These are phyloP conservation scores for Ammopiptanthus mongolicus DNA, from an alignment of 306 rosid species.

Conservation along the genomic window DNA sequence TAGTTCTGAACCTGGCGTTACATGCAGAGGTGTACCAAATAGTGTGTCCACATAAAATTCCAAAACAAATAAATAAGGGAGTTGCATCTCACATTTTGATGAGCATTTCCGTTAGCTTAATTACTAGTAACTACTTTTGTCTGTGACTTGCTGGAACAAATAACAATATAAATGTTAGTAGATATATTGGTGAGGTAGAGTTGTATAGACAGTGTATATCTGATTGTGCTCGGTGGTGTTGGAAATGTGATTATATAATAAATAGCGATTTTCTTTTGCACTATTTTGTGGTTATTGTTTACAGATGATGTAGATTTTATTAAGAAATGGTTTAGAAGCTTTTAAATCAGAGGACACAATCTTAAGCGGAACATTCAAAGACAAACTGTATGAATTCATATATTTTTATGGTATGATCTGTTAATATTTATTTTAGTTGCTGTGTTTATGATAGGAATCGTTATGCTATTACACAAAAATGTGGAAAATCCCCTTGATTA, in stretches of 20 bases:
- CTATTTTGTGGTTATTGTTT: no score
- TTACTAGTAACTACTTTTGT: background rate
- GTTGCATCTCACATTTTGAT: background rate
- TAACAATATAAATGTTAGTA: background rate
- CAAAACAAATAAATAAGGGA: slow-evolving; percentile 2
- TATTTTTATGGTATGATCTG: no score
- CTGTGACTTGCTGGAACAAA: background rate
- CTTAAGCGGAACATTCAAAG: no score
- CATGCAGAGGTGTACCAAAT: slow-evolving; percentile 94
- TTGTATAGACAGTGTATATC: slow-evolving; percentile 8
- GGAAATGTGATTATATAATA: background rate
- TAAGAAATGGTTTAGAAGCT: no score
- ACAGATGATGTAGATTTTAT: no score
- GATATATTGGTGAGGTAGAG: background rate
- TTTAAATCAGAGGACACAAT: no score
- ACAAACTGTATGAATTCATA: no score
- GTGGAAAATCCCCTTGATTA: no score
- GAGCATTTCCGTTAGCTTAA: background rate
- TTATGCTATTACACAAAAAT: no score
- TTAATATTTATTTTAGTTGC: no score
- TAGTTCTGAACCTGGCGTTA: slow-evolving; percentile 90
- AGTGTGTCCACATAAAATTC: slow-evolving; percentile 68
- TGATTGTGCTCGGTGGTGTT: background rate
- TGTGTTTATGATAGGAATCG: no score
- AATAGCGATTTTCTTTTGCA: background rate